Evolutionary conservation across 1,284 basidiomycete genomes (phyloP).

Genomic region (Boletus semigastroideus): DNA sequence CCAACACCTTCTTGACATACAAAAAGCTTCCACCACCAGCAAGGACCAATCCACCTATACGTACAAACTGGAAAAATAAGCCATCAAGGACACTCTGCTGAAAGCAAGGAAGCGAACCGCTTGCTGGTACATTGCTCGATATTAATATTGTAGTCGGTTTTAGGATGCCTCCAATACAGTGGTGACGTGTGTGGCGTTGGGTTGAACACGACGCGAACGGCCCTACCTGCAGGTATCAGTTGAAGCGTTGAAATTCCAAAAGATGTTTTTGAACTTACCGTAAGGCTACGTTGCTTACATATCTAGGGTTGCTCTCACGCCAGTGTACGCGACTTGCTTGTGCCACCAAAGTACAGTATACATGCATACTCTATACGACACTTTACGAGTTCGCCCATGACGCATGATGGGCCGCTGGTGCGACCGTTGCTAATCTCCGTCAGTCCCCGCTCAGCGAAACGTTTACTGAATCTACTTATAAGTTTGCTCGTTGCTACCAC

Average conservation of each 20-base stretch:
- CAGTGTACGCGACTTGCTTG: not conserved
- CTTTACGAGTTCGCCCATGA: too few species aligned
- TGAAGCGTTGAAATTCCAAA: too few species aligned
- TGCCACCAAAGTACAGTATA: too few species aligned
- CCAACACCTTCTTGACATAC: slow-evolving; percentile 32
- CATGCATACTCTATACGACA: too few species aligned
- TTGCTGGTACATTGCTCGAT: slow-evolving; percentile 20
- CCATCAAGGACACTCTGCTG: not conserved
- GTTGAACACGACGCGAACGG: too few species aligned
- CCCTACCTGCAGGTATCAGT: too few species aligned
- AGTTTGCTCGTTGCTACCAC: not conserved
- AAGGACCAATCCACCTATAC: slow-evolving; percentile 28
- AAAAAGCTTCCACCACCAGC: slow-evolving; percentile 31
- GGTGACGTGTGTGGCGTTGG: not conserved
- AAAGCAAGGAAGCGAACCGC: slow-evolving; percentile 15
- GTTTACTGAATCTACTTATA: not conserved
- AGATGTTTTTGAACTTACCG: too few species aligned
- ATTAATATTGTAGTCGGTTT: not conserved
- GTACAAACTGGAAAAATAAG: slow-evolving; percentile 17
- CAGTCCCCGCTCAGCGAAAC: slow-evolving; percentile 12
- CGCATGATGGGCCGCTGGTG: not conserved
- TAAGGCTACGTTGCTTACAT: too few species aligned
- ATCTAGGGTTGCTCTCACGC: slow-evolving; percentile 16
- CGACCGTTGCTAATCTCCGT: not conserved
- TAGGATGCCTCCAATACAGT: not conserved